A percentile compares a stretch with the other conserved stretches of the same genome.
These are phyloP conservation scores for Metschnikowia proteae DNA, from an alignment of 805 yeast genomes.

Conservation along the genomic window DNA sequence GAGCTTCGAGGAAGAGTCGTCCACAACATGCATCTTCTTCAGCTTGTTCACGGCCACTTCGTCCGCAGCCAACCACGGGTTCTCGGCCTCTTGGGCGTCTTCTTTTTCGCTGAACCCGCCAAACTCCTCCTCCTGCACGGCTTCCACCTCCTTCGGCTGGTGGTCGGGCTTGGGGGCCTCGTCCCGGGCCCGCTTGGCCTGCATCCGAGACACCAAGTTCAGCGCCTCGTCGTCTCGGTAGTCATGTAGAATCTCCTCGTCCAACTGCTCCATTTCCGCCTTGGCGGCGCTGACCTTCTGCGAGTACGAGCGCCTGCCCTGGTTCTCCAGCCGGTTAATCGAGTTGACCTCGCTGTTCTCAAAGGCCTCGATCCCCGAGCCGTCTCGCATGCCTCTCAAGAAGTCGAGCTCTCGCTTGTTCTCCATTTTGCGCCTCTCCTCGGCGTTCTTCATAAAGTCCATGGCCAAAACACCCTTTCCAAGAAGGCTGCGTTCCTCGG, in stretches of 20 bases:
- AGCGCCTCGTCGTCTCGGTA: slow-evolving; percentile 48
- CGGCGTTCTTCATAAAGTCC: slow-evolving; percentile 96
- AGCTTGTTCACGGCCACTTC: slow-evolving; percentile 25
- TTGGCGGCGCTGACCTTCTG: slow-evolving; percentile 51
- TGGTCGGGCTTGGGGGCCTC: background rate
- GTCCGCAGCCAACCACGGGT: slow-evolving; percentile 35
- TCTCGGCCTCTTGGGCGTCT: slow-evolving; percentile 19
- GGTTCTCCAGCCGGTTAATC: slow-evolving; percentile 53
- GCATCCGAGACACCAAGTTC: slow-evolving; percentile 37
- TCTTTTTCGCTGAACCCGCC: slow-evolving; percentile 14
- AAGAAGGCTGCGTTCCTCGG: slow-evolving; percentile 35
- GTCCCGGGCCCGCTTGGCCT: background rate
- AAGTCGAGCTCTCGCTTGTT: slow-evolving; percentile 53
- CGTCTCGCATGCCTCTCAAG: slow-evolving; percentile 39
- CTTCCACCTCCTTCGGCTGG: slow-evolving; percentile 8
- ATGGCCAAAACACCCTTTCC: slow-evolving; percentile 89
- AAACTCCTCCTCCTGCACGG: slow-evolving; percentile 8
- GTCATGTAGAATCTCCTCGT: slow-evolving; percentile 32
- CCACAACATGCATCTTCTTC: slow-evolving; percentile 28
- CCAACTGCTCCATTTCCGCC: slow-evolving; percentile 28
- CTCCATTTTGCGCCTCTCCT: slow-evolving; percentile 56
- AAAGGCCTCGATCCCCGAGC: slow-evolving; percentile 42
- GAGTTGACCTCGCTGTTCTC: slow-evolving; percentile 34
- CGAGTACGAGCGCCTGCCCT: slow-evolving; percentile 79
- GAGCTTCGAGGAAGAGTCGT: slow-evolving; percentile 35